phyloP scores from a whole-genome alignment of 202 grass and related monocot species.

The Thinopyrum obtusiflorum region DNA sequence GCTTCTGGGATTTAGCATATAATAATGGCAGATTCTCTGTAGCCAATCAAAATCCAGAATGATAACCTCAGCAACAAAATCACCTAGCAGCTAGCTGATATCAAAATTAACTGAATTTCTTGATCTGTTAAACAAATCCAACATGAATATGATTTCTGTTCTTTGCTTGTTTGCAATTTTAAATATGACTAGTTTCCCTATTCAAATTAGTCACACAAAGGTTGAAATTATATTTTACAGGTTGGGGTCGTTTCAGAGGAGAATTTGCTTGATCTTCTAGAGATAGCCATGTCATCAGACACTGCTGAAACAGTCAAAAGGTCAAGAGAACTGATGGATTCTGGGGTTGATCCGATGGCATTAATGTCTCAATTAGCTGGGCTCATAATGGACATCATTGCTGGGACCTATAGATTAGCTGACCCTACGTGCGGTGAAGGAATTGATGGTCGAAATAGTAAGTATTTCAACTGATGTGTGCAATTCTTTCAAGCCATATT shows the following conservation, averaged over 20 bases:
- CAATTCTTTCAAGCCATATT: slow-evolving; percentile 25
- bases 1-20: not conserved
- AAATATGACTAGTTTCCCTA: not conserved
- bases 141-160: slow-evolving; percentile 24
- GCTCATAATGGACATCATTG: slow-evolving; percentile 99
- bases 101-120: not conserved
- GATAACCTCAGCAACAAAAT: not conserved
- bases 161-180: not conserved
- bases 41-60: slow-evolving; percentile 21
- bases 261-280: slow-evolving; percentile 93
- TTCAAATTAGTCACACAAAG: slow-evolving; percentile 23
- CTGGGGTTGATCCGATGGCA: slow-evolving; percentile 93
- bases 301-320: slow-evolving; percentile 90
- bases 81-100: not conserved
- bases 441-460: slow-evolving; percentile 75
- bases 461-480: slow-evolving; percentile 41
- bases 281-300: slow-evolving; percentile 97
- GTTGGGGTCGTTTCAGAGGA: slow-evolving; percentile 97
- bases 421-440: slow-evolving; percentile 60
- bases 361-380: slow-evolving; percentile 99
- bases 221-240: slow-evolving; percentile 51
- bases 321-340: slow-evolving; percentile 94
- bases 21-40: not conserved
- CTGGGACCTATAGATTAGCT: slow-evolving; percentile 77
- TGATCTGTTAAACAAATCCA: slow-evolving; percentile 1